Conservation (phyloP, 257 asterid species). For the Cynanchum wilfordii region DNA sequence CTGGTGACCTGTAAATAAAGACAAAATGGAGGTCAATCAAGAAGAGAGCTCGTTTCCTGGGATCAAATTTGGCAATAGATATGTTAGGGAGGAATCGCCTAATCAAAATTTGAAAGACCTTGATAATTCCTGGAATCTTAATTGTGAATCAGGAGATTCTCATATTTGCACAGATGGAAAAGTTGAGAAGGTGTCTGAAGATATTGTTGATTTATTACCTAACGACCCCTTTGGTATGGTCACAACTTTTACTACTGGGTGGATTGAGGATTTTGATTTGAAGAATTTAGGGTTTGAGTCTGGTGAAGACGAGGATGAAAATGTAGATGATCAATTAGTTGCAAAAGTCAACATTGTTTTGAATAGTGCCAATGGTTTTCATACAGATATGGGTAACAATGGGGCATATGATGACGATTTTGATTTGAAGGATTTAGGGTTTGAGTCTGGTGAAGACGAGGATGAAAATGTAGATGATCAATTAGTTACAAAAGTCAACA, state of each 20-base stretch:
- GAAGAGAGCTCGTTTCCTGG: conserved; percentile 27
- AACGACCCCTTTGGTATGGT: conserved; percentile 64
- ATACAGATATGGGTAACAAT: conserved; percentile 31
- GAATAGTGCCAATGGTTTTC: conserved; percentile 28
- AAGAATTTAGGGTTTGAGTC: conserved; percentile 30
- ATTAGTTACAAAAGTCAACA: conserved; percentile 31
- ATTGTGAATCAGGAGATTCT: conserved; percentile 12
- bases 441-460: conserved; percentile 33
- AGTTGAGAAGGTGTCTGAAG: conserved; percentile 30
- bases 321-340: conserved; percentile 26
- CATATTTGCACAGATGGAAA: conserved; percentile 12
- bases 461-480: conserved; percentile 25
- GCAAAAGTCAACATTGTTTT: conserved; percentile 35
- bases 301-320: conserved; percentile 30
- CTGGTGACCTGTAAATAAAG: conserved; percentile 11
- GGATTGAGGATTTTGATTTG: conserved; percentile 48
- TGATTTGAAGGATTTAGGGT: conserved; percentile 31
- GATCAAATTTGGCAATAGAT: conserved; percentile 27
- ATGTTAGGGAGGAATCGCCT: conserved; percentile 20
- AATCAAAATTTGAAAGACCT: conserved; percentile 25
- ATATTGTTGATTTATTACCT: conserved; percentile 61
- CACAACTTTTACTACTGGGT: conserved; percentile 34
- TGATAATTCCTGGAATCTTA: conserved; percentile 21
- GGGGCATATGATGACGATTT: conserved; percentile 44
- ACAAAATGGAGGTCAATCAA: conserved; percentile 36